Base-by-base conservation (phyloP, 225 moss, liverwort and hornwort genomes). In the Marchantia paleacea region DNA sequence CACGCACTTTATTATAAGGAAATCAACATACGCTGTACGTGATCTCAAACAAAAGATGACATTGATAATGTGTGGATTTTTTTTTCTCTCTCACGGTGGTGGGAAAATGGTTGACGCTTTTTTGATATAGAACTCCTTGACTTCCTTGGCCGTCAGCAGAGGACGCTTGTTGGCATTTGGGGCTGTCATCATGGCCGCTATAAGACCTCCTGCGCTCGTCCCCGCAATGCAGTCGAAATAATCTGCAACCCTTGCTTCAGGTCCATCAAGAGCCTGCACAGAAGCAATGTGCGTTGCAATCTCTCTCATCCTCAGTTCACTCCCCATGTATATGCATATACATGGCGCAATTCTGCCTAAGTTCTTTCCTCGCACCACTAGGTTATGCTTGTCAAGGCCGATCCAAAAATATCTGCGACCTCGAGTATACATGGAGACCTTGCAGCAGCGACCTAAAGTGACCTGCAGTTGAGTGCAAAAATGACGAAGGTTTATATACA, bases 141-240 rank as follows among this genome's bases (percentile, higher is more conserved):
- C n/a, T 0, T 79, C 52, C 20, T 24, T 69, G 11, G 79, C 79
- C 14, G 69, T 70, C 12, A 79, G 70, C 69, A 31, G 9, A 2
- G 79, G 79, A 31, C 79, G 79, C 53, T 70, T 79, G 22, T 69
- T 54, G 55, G 54, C 69, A 24, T 79, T 48, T 10, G 79, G 79
- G 19, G 69, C 69, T 20, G 79, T 79, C 30, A 81, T 12, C 81
- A 81, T 81, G 28, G 81, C 74, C 15, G 81, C 51, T 49, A 81
- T 81, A 0, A 75, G 10, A 51, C 52, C 74, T 53, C 81, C 81
- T 0, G 73, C 62, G 74, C 81, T 81, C 15, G 81, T 81, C 11
- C 81, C 81, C 3, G 81, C 75, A 5, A 74, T 54, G 4, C 75
- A 50, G 31, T 81, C 81, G 63, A 81, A 81, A 19, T 81, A 81